These are phyloP conservation scores for Mycena epipterygia DNA, from an alignment of 768 basidiomycete genomes.

Conservation along the genomic window DNA sequence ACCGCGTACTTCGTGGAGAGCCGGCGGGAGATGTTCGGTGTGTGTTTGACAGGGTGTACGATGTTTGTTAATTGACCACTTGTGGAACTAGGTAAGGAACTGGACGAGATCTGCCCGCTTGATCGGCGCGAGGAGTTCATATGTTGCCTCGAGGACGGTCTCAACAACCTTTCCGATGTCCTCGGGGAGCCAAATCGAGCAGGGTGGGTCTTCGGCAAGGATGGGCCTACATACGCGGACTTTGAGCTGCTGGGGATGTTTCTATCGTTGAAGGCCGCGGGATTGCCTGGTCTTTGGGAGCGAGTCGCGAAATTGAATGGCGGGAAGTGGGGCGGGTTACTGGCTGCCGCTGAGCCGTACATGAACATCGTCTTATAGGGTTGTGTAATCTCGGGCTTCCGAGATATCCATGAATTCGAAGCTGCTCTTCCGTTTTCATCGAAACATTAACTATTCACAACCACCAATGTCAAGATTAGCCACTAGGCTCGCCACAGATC, in stretches of 20 bases:
- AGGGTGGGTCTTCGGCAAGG: conserved; percentile 7
- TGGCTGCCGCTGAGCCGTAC: background rate
- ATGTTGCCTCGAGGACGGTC: background rate
- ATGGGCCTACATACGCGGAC: background rate
- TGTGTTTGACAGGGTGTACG: too few relatives aligned
- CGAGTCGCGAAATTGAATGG: background rate
- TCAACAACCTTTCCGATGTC: background rate
- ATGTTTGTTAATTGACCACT: background rate
- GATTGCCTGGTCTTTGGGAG: conserved; percentile 4
- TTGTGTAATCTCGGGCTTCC: too few relatives aligned
- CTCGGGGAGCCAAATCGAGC: background rate
- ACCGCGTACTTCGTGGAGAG: background rate
- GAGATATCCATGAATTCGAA: too few relatives aligned
- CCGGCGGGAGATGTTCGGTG: conserved; percentile 8
- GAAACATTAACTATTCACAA: too few relatives aligned
- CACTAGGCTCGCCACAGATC: too few relatives aligned
- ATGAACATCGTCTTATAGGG: too few relatives aligned
- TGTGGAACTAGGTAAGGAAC: conserved; percentile 13
- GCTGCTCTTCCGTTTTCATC: too few relatives aligned
- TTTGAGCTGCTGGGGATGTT: conserved; percentile 11
- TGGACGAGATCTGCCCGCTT: conserved; percentile 8
- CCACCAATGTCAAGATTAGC: too few relatives aligned
- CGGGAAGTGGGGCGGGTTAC: background rate
- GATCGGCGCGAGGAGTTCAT: background rate
- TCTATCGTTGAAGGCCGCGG: conserved; percentile 7